Evolutionary conservation across 495 filamentous ascomycete genomes (phyloP), one percentile per base, ranked within the genome.

Genomic region (Letharia columbiana): DNA sequence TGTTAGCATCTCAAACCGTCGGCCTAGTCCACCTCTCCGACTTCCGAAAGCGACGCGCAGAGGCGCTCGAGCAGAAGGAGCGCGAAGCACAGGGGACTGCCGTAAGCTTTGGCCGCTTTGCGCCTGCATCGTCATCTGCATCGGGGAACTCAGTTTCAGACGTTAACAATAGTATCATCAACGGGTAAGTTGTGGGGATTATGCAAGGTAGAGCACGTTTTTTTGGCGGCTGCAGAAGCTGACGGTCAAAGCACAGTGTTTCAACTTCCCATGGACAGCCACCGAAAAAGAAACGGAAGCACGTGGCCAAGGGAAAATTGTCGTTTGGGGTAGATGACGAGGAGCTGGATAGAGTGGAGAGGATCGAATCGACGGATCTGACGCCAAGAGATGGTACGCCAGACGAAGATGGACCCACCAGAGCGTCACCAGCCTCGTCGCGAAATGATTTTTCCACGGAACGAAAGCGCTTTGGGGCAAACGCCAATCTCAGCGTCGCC

Each of bases 11-110:
- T 49, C 89, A 92, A 73, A 98, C 94, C 2, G 92, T 96, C 62
- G 94, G 94, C 56, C 86, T 98, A 18, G 94, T 98, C 54, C 83
- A 91, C 64, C 86, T 97, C 50, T 89, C 87, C 70, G 94, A 98
- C 74, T 98, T 97, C 79, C 92, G 94, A 75, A 98, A 98, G 77
- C 87, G 94, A 49, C 91, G 94, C 75, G 93, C 92, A 69, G 91
- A 98, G 75, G 91, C 92, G 39, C 79, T 96, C 41, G 94, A 98
- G 76, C 90, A 91, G 73, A 93, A 92, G 73, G 89, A 92, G 70
- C 83, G 89, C 65, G 91, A 94, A 73, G 88, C 87, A 5, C 86
- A 91, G 70, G 83, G 84, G 58, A 52, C 64, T 50, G 83, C 85
- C 50, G 79, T 82, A 66, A 75, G 82, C n/a, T 71, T 81, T 2